Evolutionary conservation across 192 early-diverging fungal genomes (phyloP).

Genomic region (Podila clonocystis): DNA sequence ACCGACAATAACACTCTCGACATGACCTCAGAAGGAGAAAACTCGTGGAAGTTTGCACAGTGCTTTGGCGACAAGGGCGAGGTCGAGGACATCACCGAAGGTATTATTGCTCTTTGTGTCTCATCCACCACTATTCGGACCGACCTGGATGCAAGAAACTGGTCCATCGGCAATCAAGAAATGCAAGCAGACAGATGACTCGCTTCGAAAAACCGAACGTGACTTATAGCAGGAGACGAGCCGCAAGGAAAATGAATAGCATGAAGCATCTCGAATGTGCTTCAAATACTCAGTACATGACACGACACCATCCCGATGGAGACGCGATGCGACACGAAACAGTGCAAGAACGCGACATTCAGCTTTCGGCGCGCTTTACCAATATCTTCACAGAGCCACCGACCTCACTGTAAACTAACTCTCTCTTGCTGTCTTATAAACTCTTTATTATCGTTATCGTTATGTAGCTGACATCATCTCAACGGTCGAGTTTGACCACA

Average conservation of each 20-base stretch:
- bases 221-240: too few species aligned
- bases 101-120: constrained; percentile 55
- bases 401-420: too few species aligned
- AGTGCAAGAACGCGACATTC: too few species aligned
- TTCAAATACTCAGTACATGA: too few species aligned
- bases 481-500: constrained; percentile 97
- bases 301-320: too few species aligned
- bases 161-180: background rate
- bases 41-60: constrained; percentile 89
- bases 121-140: background rate
- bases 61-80: constrained; percentile 99
- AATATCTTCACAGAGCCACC: too few species aligned
- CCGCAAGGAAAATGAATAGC: too few species aligned
- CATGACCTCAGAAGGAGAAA: constrained; percentile 17
- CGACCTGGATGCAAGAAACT: background rate
- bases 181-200: too few species aligned
- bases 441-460: background rate
- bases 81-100: constrained; percentile 96
- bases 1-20: background rate
- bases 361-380: too few species aligned
- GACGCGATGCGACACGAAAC: too few species aligned
- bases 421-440: constrained; percentile 1
- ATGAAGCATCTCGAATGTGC: too few species aligned
- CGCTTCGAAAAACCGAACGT: too few species aligned
- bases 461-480: constrained; percentile 96